Base-by-base conservation (phyloP, 208 protist genomes). In the Jaenimonas drosophilae region DNA sequence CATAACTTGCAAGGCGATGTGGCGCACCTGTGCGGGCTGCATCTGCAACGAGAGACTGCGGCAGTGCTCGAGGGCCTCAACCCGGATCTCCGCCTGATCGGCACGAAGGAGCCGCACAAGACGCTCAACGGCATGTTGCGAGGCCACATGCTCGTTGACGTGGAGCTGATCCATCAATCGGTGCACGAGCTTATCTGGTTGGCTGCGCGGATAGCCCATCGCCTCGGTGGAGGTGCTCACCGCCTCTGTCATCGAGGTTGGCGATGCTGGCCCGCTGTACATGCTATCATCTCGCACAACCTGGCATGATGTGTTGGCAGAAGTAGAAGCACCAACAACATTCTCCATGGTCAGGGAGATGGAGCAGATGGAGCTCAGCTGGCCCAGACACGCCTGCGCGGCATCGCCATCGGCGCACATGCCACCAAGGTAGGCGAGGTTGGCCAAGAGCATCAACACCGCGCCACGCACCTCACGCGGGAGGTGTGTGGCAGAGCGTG, bases 391-490 rank as follows among this genome's bases (percentile, higher is more conserved):
- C 28, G 69, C 66, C 49, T 88, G 85, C 7, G 80, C 64, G 30
- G 54, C 74, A 37, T 89, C 80, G 2, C 66, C 49, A 51, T 87
- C 74, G 23, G 72, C 55, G 59, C 80, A 90, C 76, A 90, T 76
- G 32, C 55, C 65, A 7, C 85, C 85, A 50, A 88, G 54, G 59
- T 85, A 90, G 17, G 74, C 59, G 2, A 80, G 51, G 36, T 88
- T 58, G 2, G 72, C 60, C n/a, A 94, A 69, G 40, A 90, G 44
- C 27, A 73, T 45, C 17, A 79, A 50, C n/a, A 45, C 31, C n/a
- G 54, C 49, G n/a, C n/a, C n/a, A 9, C 51, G 61, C 23, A 79
- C 51, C 30, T 51, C 55, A 38, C 61, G 43, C 1, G 53, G 46
- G 21, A 46, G 43, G 20, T 40, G 39, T 25, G 41, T 23, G 11